Conservation (phyloP, 208 protist species). For the Trypanosoma conorhini region DNA sequence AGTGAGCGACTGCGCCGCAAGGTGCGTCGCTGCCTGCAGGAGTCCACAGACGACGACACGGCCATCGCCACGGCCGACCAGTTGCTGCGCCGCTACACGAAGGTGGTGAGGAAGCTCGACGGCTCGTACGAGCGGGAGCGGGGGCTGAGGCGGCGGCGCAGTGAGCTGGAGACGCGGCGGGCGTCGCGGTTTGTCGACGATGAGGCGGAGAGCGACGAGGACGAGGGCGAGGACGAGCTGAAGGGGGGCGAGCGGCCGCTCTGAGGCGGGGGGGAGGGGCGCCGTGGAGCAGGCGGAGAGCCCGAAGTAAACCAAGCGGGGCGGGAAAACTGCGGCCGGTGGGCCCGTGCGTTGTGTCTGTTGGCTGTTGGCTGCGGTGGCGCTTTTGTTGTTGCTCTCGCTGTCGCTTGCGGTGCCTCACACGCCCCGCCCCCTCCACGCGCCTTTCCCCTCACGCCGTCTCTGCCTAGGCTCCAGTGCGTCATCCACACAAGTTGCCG, state of each 20-base stretch:
- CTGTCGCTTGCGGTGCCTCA: background rate
- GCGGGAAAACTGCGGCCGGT: background rate
- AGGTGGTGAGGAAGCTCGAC: slow-evolving; percentile 58
- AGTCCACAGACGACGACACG: slow-evolving; percentile 40
- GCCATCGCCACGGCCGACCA: slow-evolving; percentile 47
- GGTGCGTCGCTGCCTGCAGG: slow-evolving; percentile 47
- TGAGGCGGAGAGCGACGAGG: slow-evolving; percentile 63
- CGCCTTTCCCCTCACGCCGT: background rate
- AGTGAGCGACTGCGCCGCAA: slow-evolving; percentile 60
- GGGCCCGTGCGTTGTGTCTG: no score
- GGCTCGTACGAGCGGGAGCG: slow-evolving; percentile 60
- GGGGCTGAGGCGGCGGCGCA: slow-evolving; percentile 47
- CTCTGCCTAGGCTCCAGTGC: background rate
- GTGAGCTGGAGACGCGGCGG: slow-evolving; percentile 34
- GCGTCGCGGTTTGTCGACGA: slow-evolving; percentile 58
- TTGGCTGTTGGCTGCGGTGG: no score
- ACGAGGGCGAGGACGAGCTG: slow-evolving; percentile 34
- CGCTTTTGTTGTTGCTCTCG: background rate
- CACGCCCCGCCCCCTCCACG: no score
- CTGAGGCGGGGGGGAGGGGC: background rate
- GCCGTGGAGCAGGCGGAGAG: background rate
- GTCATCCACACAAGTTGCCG: background rate
- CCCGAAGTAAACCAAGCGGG: background rate
- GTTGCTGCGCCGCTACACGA: slow-evolving; percentile 45
- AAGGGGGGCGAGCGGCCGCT: slow-evolving; percentile 5